phyloP scores from a whole-genome alignment of 805 yeast genomes.

The Limtongia smithiae region DNA sequence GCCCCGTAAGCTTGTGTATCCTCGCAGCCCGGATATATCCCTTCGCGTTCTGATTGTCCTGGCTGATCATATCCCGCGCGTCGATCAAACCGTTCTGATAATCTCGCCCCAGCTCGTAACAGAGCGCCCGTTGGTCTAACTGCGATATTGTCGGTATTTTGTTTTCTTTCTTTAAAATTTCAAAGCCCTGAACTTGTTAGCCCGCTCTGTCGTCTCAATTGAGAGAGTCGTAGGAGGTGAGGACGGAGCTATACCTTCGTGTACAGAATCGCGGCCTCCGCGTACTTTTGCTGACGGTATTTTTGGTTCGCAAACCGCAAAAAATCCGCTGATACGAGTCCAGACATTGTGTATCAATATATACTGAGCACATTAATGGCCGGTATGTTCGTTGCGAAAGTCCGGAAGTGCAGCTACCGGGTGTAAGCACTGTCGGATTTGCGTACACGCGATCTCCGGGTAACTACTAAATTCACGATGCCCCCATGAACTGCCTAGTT shows the following conservation, averaged over 20 bases:
- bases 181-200: conserved; percentile 8
- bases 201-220: too few relatives aligned
- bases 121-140: conserved; percentile 14
- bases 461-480: too few relatives aligned
- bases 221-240: not conserved
- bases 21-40: conserved; percentile 21
- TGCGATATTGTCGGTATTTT: not conserved
- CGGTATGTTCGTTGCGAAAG: too few relatives aligned
- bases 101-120: conserved; percentile 8
- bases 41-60: conserved; percentile 2
- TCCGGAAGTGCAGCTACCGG: too few relatives aligned
- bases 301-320: conserved; percentile 4
- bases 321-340: too few relatives aligned
- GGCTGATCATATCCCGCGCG: conserved; percentile 3
- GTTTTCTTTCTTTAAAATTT: not conserved
- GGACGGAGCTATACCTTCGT: conserved; percentile 5
- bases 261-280: conserved; percentile 6
- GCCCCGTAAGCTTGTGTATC: conserved; percentile 3
- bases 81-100: conserved; percentile 9
- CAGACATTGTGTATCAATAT: too few relatives aligned
- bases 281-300: not conserved
- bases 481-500: too few relatives aligned
- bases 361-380: too few relatives aligned
- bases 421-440: too few relatives aligned
- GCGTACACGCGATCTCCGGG: too few relatives aligned